Evolutionary conservation across 305 asterid genomes (phyloP).

Genomic region (Stenogyne calaminthoides): DNA sequence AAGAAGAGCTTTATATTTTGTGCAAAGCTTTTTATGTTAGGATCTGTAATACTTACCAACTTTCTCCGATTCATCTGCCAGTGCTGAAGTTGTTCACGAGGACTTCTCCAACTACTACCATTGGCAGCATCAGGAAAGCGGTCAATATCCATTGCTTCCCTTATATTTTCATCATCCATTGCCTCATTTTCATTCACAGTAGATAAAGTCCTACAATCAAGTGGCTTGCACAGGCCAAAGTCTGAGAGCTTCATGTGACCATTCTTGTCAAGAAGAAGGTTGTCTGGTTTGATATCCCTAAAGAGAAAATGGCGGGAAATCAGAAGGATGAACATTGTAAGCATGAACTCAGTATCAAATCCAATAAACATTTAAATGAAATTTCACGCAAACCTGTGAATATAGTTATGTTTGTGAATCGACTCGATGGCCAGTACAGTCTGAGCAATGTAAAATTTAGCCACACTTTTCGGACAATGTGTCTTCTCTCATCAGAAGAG

Average conservation of each 20-base stretch:
- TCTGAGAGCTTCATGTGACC: slow-evolving; percentile 99
- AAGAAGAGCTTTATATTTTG: slow-evolving; percentile 1
- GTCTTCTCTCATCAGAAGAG: slow-evolving; percentile 90
- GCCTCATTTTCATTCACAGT: slow-evolving; percentile 86
- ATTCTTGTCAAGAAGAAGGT: slow-evolving; percentile 89
- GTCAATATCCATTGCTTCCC: slow-evolving; percentile 90
- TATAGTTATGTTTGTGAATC: slow-evolving; percentile 89
- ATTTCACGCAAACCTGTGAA: slow-evolving; percentile 66
- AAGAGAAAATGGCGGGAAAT: slow-evolving; percentile 17
- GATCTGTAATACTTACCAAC: slow-evolving; percentile 59
- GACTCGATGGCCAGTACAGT: slow-evolving; percentile 94
- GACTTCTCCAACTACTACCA: slow-evolving; percentile 81
- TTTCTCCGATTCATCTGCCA: slow-evolving; percentile 99
- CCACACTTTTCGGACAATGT: slow-evolving; percentile 79
- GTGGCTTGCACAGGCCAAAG: slow-evolving; percentile 99
- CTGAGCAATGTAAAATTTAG: slow-evolving; percentile 93
- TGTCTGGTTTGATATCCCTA: slow-evolving; percentile 98
- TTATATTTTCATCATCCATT: slow-evolving; percentile 82
- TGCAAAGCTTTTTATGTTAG: not conserved
- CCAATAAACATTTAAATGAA: not conserved
- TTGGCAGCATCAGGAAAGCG: slow-evolving; percentile 73
- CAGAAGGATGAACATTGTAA: slow-evolving; percentile 13
- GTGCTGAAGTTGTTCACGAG: slow-evolving; percentile 91
- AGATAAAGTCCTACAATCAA: slow-evolving; percentile 87
- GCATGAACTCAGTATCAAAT: slow-evolving; percentile 8